phyloP scores from a whole-genome alignment of 2,329 filamentous ascomycete species.

The Epichloe sp. region DNA sequence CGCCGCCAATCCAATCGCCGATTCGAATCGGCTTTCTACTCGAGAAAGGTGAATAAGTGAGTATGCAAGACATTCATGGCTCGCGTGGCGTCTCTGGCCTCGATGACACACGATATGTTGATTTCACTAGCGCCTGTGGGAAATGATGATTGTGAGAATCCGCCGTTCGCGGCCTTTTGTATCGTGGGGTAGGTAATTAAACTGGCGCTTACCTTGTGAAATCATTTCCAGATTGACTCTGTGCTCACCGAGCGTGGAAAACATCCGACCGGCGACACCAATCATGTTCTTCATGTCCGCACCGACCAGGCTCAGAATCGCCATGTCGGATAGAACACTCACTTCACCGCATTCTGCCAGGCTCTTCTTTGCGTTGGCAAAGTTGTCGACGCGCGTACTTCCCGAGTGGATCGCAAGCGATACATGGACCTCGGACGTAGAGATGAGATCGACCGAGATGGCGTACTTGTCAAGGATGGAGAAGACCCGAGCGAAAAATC shows the following conservation, averaged over 20 bases:
- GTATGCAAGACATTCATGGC: slow-evolving; percentile 96
- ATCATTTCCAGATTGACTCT: slow-evolving; percentile 99
- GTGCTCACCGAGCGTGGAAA: slow-evolving; percentile 83
- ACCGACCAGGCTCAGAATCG: slow-evolving; percentile 87
- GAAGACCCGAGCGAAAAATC: slow-evolving; percentile 91
- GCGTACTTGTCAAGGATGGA: slow-evolving; percentile 75
- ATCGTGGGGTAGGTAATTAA: background rate
- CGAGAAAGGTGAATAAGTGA: slow-evolving; percentile 89
- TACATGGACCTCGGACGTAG: slow-evolving; percentile 91
- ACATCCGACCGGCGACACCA: slow-evolving; percentile 88
- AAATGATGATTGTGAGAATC: background rate
- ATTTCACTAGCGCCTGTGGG: slow-evolving; percentile 83
- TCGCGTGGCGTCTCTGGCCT: slow-evolving; percentile 76
- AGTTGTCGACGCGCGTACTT: slow-evolving; percentile 45
- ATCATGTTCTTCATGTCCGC: slow-evolving; percentile 97
- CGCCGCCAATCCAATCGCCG: too few species aligned
- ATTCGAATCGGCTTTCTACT: slow-evolving; percentile 29
- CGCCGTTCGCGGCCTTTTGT: background rate
- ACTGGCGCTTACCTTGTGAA: slow-evolving; percentile 60
- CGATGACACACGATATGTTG: slow-evolving; percentile 97
- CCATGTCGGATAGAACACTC: slow-evolving; percentile 82
- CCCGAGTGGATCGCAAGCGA: slow-evolving; percentile 92
- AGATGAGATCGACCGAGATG: slow-evolving; percentile 90
- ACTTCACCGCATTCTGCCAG: slow-evolving; percentile 76
- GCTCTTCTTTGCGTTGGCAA: slow-evolving; percentile 57